Conservation (phyloP, 352 stramenopile species). For the Phytopythium vexans region DNA sequence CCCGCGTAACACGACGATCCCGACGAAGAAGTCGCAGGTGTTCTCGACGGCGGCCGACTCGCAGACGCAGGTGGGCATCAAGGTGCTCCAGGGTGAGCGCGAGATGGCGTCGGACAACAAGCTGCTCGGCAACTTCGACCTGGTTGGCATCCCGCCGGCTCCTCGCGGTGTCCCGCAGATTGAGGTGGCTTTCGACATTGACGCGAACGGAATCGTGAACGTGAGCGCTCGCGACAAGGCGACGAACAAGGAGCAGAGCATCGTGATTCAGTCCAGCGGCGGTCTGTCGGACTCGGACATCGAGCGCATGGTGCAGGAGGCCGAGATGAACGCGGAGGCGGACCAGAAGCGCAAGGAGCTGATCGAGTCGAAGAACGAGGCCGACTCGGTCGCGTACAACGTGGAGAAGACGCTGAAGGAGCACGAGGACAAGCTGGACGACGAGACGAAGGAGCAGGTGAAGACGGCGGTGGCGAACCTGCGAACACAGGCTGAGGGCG, state of each 20-base stretch:
- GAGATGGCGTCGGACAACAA: slow-evolving; percentile 89
- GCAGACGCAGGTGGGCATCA: slow-evolving; percentile 85
- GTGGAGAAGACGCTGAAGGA: slow-evolving; percentile 60
- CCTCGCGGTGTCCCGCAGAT: slow-evolving; percentile 89
- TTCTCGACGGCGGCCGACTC: slow-evolving; percentile 71
- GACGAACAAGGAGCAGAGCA: slow-evolving; percentile 61
- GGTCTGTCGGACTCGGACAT: slow-evolving; percentile 68
- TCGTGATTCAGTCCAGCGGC: slow-evolving; percentile 72
- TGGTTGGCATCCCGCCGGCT: slow-evolving; percentile 83
- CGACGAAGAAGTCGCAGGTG: slow-evolving; percentile 70
- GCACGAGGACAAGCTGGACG: slow-evolving; percentile 95
- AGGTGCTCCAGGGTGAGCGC: slow-evolving; percentile 88
- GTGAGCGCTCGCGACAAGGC: slow-evolving; percentile 87
- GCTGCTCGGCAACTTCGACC: slow-evolving; percentile 91
- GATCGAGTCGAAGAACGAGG: slow-evolving; percentile 63
- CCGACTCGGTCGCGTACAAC: slow-evolving; percentile 72
- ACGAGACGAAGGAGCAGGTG: slow-evolving; percentile 90
- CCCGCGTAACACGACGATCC: slow-evolving; percentile 86
- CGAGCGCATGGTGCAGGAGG: slow-evolving; percentile 65
- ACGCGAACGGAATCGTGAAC: slow-evolving; percentile 92
- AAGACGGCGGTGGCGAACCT: slow-evolving; percentile 92
- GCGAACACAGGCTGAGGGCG: slow-evolving; percentile 78
- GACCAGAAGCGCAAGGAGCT: slow-evolving; percentile 57
- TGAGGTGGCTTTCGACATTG: slow-evolving; percentile 89
- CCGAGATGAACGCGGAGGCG: slow-evolving; percentile 72